Conservation (phyloP, 805 yeast genomes). For the Starmerella bacillaris region DNA sequence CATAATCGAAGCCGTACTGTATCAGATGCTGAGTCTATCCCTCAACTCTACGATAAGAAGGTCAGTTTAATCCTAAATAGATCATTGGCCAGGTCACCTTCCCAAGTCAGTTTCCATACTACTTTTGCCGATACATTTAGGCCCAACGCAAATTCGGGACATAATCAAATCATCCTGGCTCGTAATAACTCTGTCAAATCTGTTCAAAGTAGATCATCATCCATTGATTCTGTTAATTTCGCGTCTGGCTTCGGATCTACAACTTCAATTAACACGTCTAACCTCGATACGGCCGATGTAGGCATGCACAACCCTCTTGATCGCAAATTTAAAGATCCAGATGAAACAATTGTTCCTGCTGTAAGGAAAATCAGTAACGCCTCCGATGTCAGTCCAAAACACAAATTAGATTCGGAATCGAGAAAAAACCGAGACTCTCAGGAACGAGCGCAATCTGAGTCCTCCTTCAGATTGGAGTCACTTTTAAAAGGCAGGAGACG, state of each 20-base stretch:
- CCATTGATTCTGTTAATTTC: too few species aligned
- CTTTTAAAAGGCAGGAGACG: conserved; percentile 19
- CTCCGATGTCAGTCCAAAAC: conserved; percentile 2
- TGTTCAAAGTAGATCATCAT: too few species aligned
- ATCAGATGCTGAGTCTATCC: conserved; percentile 24
- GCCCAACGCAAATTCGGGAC: neutral
- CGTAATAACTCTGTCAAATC: conserved; percentile 1
- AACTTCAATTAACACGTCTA: too few species aligned
- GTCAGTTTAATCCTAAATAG: conserved; percentile 58
- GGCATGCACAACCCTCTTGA: too few species aligned
- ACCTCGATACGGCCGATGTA: too few species aligned
- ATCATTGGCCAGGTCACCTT: conserved; percentile 54
- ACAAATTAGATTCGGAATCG: neutral
- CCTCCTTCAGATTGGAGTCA: conserved; percentile 23
- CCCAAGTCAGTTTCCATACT: conserved; percentile 61
- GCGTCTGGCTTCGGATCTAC: too few species aligned
- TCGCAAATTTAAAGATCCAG: too few species aligned
- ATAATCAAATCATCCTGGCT: neutral
- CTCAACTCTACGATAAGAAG: conserved; percentile 61
- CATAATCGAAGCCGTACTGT: conserved; percentile 5
- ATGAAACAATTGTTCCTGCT: neutral
- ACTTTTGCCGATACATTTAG: conserved; percentile 51
- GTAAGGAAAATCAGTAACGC: neutral
- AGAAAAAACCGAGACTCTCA: neutral
- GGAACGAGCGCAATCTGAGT: conserved; percentile 11